Evolutionary conservation across 1,284 basidiomycete species (phyloP).

Genomic region (Schizophyllum amplum): DNA sequence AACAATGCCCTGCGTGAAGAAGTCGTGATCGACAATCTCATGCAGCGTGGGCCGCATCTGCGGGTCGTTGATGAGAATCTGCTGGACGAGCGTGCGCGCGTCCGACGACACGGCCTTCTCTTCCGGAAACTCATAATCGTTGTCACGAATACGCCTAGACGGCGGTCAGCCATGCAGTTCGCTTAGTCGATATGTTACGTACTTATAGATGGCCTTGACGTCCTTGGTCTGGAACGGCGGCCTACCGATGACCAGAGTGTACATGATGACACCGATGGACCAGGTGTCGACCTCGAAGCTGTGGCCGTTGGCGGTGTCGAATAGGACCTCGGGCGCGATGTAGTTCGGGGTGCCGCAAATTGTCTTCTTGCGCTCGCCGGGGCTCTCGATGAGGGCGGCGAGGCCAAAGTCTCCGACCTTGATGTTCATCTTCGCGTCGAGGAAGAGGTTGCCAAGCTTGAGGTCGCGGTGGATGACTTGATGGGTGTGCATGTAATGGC

Average conservation of each 20-base stretch:
- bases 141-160: conserved; percentile 87
- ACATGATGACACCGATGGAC: conserved; percentile 96
- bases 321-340: conserved; percentile 96
- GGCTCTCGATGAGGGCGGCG: conserved; percentile 93
- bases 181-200: conserved; percentile 19
- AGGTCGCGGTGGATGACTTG: conserved; percentile 96
- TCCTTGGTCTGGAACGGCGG: conserved; percentile 98
- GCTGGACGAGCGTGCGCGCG: conserved; percentile 73
- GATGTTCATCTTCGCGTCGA: conserved; percentile 89
- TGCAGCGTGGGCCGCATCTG: conserved; percentile 76
- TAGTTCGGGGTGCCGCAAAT: conserved; percentile 99
- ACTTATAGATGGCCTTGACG: conserved; percentile 92
- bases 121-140: conserved; percentile 88
- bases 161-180: conserved; percentile 1
- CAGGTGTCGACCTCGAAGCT: conserved; percentile 98
- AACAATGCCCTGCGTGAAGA: conserved; percentile 79
- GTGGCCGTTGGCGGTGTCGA: conserved; percentile 93
- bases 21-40: conserved; percentile 80
- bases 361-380: conserved; percentile 96
- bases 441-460: conserved; percentile 93
- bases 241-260: conserved; percentile 88
- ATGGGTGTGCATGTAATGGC: conserved; percentile 93
- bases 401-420: conserved; percentile 98
- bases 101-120: conserved; percentile 68
- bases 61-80: conserved; percentile 82